A percentile compares a stretch with the other conserved stretches of the same genome.
Evolutionary conservation across 768 basidiomycete genomes (phyloP).

Genomic region (Amanita polypyramis): DNA sequence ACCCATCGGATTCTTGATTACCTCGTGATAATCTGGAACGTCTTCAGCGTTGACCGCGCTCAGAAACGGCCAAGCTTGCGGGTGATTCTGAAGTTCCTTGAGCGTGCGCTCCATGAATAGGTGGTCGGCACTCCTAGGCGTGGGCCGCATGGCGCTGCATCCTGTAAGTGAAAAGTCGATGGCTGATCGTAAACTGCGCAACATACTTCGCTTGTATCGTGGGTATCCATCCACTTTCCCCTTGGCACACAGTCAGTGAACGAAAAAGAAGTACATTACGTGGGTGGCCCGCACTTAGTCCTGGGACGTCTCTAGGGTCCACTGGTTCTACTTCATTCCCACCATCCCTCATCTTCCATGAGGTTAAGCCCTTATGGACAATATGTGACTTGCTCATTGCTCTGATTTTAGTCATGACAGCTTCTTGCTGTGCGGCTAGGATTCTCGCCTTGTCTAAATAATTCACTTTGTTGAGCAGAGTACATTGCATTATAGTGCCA

Average conservation of each 20-base stretch:
- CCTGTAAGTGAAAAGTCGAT: not conserved
- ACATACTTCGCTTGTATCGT: slow-evolving; percentile 67
- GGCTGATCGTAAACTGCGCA: not conserved
- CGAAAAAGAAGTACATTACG: slow-evolving; percentile 8
- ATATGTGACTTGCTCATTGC: slow-evolving; percentile 81
- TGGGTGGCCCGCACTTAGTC: slow-evolving; percentile 48
- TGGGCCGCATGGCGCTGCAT: slow-evolving; percentile 23
- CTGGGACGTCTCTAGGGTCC: slow-evolving; percentile 77
- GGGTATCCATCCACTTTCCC: slow-evolving; percentile 88
- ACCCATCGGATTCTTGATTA: slow-evolving; percentile 93
- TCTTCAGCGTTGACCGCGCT: slow-evolving; percentile 70
- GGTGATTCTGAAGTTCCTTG: slow-evolving; percentile 66
- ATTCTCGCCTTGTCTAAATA: slow-evolving; percentile 76
- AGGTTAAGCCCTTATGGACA: slow-evolving; percentile 65
- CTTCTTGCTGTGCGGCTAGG: slow-evolving; percentile 76
- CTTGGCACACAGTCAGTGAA: slow-evolving; percentile 25
- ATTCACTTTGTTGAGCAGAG: slow-evolving; percentile 86
- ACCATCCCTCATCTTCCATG: slow-evolving; percentile 51
- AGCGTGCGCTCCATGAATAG: slow-evolving; percentile 69
- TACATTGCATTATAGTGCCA: slow-evolving; percentile 98
- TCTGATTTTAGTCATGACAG: slow-evolving; percentile 81
- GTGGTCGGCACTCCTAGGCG: slow-evolving; percentile 41
- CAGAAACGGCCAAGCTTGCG: slow-evolving; percentile 81
- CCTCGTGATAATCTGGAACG: slow-evolving; percentile 83
- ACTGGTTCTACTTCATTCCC: slow-evolving; percentile 38